Evolutionary conservation across 1,284 basidiomycete genomes (phyloP).

Genomic region (Pyrrhoderma noxium): DNA sequence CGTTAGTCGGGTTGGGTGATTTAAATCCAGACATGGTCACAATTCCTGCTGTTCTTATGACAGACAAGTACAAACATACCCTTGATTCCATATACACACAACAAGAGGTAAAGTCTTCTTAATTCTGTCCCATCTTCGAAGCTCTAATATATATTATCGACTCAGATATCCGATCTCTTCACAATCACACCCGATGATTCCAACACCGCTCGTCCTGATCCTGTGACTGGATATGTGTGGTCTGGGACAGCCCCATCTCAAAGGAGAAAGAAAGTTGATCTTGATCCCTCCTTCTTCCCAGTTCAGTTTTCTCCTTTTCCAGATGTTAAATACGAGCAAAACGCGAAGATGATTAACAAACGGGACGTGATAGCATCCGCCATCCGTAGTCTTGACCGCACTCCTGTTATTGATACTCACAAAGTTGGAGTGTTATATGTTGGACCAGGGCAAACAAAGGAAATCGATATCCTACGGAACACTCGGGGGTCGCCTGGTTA

Average conservation of each 20-base stretch:
- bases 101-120: too few relatives aligned
- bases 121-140: too few relatives aligned
- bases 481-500: slow-evolving; percentile 92
- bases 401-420: slow-evolving; percentile 95
- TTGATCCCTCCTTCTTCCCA: slow-evolving; percentile 85
- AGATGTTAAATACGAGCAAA: slow-evolving; percentile 29
- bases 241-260: slow-evolving; percentile 78
- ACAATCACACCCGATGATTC: neutral
- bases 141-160: too few relatives aligned
- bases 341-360: slow-evolving; percentile 38
- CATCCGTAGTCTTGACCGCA: slow-evolving; percentile 72
- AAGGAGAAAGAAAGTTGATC: slow-evolving; percentile 73
- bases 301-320: slow-evolving; percentile 86
- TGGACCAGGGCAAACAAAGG: slow-evolving; percentile 82
- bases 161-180: slow-evolving; percentile 22
- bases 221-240: slow-evolving; percentile 80
- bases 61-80: slow-evolving; percentile 41
- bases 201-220: slow-evolving; percentile 38
- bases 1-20: slow-evolving; percentile 76
- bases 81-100: too few relatives aligned
- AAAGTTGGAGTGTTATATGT: slow-evolving; percentile 97
- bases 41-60: slow-evolving; percentile 64
- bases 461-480: slow-evolving; percentile 86
- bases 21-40: slow-evolving; percentile 71
- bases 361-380: slow-evolving; percentile 50